Conservation (phyloP, 768 basidiomycete species). For the Hemileccinum rubropunctum region DNA sequence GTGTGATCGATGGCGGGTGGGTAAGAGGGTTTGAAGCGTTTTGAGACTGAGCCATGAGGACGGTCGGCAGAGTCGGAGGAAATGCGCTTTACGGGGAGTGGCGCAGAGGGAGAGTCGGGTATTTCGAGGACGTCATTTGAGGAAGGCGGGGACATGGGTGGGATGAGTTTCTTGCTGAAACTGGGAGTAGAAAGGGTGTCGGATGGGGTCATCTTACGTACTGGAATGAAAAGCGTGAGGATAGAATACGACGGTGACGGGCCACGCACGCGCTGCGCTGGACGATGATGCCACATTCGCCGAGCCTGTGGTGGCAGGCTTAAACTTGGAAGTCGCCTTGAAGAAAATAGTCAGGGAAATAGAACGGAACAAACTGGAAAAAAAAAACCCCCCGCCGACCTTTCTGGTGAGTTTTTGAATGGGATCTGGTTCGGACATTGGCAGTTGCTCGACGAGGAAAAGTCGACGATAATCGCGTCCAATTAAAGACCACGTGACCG, state of each 20-base stretch:
- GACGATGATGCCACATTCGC: not conserved
- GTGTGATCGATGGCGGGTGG: slow-evolving; percentile 27
- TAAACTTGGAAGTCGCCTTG: slow-evolving; percentile 41
- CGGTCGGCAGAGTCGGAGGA: slow-evolving; percentile 18
- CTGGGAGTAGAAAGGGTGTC: slow-evolving; percentile 45
- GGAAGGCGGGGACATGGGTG: slow-evolving; percentile 7
- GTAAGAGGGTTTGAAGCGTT: slow-evolving; percentile 31
- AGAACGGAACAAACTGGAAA: too few species aligned
- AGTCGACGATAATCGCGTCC: slow-evolving; percentile 14
- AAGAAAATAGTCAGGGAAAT: not conserved
- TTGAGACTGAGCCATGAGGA: slow-evolving; percentile 16
- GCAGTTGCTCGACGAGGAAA: not conserved
- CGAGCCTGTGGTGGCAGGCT: slow-evolving; percentile 36
- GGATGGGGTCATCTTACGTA: slow-evolving; percentile 22
- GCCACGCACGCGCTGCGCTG: slow-evolving; percentile 12
- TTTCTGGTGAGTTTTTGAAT: slow-evolving; percentile 2
- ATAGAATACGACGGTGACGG: not conserved
- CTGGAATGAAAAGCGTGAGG: slow-evolving; percentile 18
- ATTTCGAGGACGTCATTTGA: slow-evolving; percentile 14
- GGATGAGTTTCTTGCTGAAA: slow-evolving; percentile 29
- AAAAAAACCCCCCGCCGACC: slow-evolving; percentile 3
- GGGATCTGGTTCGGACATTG: slow-evolving; percentile 5
- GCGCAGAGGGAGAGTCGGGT: slow-evolving; percentile 8
- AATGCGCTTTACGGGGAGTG: slow-evolving; percentile 31
- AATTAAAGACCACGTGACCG: slow-evolving; percentile 27